Base-by-base conservation (phyloP, 2,329 filamentous ascomycete species). In the Fonsecaea monophora region DNA sequence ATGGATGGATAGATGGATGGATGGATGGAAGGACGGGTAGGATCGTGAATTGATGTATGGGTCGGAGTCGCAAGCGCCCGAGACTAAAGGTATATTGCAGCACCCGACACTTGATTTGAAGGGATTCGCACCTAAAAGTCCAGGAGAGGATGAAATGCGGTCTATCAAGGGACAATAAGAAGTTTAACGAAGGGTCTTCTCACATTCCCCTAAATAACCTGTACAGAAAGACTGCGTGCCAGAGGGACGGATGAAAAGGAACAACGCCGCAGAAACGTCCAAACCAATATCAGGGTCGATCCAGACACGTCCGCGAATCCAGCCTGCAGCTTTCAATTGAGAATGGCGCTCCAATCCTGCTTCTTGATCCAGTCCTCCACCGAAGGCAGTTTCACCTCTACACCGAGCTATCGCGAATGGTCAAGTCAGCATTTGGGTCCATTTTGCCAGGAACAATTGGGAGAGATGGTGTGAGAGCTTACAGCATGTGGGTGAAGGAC, bases 291-390 rank as follows among this genome's bases (percentile, higher is more conserved):
- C 25, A 25, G 25, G 25, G 25, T 25, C 25, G 25, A 25, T 25
- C 25, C 25, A 25, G 25, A 25, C 25, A 25, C 25, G 25, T 25
- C 25, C 25, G 2, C 25, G 25, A 25, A 25, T 25, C 25, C 25
- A 25, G 25, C 25, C 25, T 25, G 25, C 25, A 25, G 3, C 2
- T 25, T 45, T 55, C 53, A 61, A 21, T 30, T 61, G 59, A 68
- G 61, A 32, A 68, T 4, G 7, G 42, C 18, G 50, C 57, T 59
- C 74, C 72, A 75, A 32, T 75, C 66, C 55, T 70, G 65, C 38
- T 71, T 70, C 32, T 48, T 66, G 42, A 75, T 56, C 72, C 73
- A 75, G 8, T 68, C 69, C 60, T 64, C 71, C 55, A 74, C 65
- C 5, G 56, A 65, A 8, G 53, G 58, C 30, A 68, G 54, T 25